phyloP scores from a whole-genome alignment of 2,329 filamentous ascomycete species.

The Scedosporium dehoogii region DNA sequence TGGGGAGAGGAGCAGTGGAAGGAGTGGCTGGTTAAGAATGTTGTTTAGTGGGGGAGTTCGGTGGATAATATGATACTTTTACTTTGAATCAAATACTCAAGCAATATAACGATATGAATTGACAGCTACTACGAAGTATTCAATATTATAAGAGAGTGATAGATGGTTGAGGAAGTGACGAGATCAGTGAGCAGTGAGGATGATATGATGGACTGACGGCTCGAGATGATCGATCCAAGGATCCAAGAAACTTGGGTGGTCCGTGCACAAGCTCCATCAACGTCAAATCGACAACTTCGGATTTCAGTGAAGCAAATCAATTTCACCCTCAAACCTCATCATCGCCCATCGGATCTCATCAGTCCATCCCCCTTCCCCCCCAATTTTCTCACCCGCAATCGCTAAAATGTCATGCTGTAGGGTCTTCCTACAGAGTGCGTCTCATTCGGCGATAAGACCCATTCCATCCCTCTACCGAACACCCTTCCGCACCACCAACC shows the following conservation, averaged over 20 bases:
- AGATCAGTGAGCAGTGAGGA: too few relatives aligned
- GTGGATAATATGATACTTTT: not conserved
- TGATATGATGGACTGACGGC: too few relatives aligned
- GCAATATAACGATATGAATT: too few relatives aligned
- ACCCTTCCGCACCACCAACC: not conserved
- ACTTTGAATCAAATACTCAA: not conserved
- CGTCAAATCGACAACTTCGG: too few relatives aligned
- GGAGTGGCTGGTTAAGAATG: constrained; percentile 58
- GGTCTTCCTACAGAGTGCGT: not conserved
- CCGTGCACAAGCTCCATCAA: not conserved
- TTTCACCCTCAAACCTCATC: not conserved
- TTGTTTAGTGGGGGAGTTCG: not conserved
- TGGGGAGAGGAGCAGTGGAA: constrained; percentile 78
- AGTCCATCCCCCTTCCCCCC: not conserved
- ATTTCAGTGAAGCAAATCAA: too few relatives aligned
- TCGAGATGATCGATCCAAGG: too few relatives aligned
- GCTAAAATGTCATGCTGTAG: constrained; percentile 3
- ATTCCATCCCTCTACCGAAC: not conserved
- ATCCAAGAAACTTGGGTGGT: not conserved
- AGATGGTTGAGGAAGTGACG: too few relatives aligned
- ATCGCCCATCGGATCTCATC: not conserved
- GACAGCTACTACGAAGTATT: too few relatives aligned
- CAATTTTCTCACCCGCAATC: not conserved
- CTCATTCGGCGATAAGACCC: not conserved
- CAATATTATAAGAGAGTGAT: too few relatives aligned